Base-by-base conservation (phyloP, 495 filamentous ascomycete genomes). In the Echria macrotheca region DNA sequence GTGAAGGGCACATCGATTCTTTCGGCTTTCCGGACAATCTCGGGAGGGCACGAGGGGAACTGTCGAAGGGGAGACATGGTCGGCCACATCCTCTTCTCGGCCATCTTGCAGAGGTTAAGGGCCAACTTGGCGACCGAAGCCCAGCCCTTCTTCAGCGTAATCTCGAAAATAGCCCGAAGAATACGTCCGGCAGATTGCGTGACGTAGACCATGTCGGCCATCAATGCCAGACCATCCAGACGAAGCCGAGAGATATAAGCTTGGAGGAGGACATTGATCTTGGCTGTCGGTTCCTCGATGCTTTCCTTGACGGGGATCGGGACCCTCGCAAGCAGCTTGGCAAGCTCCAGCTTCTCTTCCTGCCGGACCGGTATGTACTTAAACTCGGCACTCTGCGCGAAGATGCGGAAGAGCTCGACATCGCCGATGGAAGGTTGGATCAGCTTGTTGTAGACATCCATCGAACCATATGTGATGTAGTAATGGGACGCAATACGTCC, bases 201-300 rank as follows among this genome's bases (percentile, higher is more conserved):
- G 46, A 99, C 91, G 58, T 97, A 99, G 14, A 99, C 91, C 79
- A 97, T 82, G 64, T 99, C 93, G 17, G 94, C 91, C 94, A 97
- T 96, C 55, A 99, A 69, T 7, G 93, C 94, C 50, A 97, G 72
- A 1, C 93, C 93, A 32, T 97, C 91, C 3, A 99, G 81, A 63
- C 89, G 90, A 26, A 99, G 82, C 33, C 94, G 80, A 21, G 91
- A 96, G 47, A 99, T 96, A 61, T 93, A 96, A 10, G 94, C 93
- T 59, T 99, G 93, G 5, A 99, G 75, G 18, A 99, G 76, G n/a
- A 97, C 94, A 61, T 99, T 99, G 73, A 99, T 96, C 72, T 99
- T 99, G 23, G 90, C 87, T 29, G 95, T 91, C 18, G 94, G 87
- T 60, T 99, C 93, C 53, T 97, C 94, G 52, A 97, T 90, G 50